Evolutionary conservation across 176 grass and related monocot species (phyloP), one percentile per base, ranked within the genome.

Genomic region (Cymbopogon citratus): DNA sequence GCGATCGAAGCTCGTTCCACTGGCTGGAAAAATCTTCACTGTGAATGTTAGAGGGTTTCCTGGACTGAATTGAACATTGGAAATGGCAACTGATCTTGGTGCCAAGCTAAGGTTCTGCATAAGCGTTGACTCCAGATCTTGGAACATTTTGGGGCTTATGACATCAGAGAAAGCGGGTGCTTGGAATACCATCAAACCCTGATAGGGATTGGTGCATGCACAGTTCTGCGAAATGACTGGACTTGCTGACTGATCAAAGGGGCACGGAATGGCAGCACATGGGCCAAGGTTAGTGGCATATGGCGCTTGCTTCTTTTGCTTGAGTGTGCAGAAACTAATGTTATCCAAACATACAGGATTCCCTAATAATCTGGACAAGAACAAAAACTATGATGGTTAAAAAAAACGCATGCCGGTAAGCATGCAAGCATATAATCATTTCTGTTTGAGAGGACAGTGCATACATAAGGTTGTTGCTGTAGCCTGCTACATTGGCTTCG

Each of bases 401-500:
- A 44, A 66, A 68, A 66, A 68, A 66, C 44, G 14, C 48, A 85
- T 57, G 45, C 21, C 34, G 46, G n/a, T n/a, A n/a, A n/a, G n/a
- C n/a, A n/a, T n/a, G n/a, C n/a, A n/a, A 33, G 6, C 60, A 77
- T 46, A 64, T 25, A 46, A 33, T 26, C 26, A 21, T 69, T 65
- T 85, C 6, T 27, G 8, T 39, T 69, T 54, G 44, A 69, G 78
- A 15, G 43, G 5, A 52, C 15, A 28, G 63, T 77, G 54, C 74
- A 89, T 86, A 94, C 89, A 89, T 91, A 62, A 94, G 73, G 38
- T 69, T 82, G 14, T 78, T 36, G 25, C 5, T 89, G 33, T 91
- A 94, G 78, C 34, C 43, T 35, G 52, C 35, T 82, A 41, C 4
- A 3, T 0, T 3, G 45, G 14, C 4, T 2, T 1, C 16, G 0